These are phyloP conservation scores for Aspergillus sp. DNA, from an alignment of 2,329 filamentous ascomycete genomes.

Conservation along the genomic window DNA sequence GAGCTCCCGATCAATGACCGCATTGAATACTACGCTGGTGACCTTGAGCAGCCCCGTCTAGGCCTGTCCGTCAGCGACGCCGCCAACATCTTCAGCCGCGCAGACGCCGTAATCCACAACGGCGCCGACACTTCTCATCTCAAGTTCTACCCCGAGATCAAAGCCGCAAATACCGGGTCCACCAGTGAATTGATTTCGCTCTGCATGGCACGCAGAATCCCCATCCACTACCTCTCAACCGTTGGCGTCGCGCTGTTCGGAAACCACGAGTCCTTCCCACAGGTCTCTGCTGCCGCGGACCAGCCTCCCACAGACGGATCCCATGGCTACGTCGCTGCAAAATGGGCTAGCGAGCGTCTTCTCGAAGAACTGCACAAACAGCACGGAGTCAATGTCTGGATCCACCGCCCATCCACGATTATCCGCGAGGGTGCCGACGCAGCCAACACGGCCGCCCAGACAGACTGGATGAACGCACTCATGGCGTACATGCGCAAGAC, in stretches of 20 bases:
- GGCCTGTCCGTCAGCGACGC: conserved; percentile 38
- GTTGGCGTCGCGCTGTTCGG: conserved; percentile 30
- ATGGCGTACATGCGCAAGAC: neutral
- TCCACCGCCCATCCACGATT: conserved; percentile 21
- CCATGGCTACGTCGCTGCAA: conserved; percentile 37
- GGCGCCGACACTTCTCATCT: conserved; percentile 42
- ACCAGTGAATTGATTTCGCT: conserved; percentile 24
- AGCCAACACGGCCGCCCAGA: neutral
- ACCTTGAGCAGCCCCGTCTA: conserved; percentile 36
- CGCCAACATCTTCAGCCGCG: conserved; percentile 26
- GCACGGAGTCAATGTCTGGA: conserved; percentile 10
- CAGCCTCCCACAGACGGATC: conserved; percentile 26
- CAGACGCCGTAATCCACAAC: conserved; percentile 55
- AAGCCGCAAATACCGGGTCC: conserved; percentile 24
- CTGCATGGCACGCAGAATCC: conserved; percentile 19
- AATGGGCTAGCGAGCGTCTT: conserved; percentile 42
- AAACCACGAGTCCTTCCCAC: conserved; percentile 13
- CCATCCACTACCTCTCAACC: conserved; percentile 35
- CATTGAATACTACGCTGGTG: conserved; percentile 28
- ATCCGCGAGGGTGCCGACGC: neutral
- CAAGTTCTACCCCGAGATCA: conserved; percentile 29
- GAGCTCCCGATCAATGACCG: neutral
- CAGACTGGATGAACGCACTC: neutral
- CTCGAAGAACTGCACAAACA: conserved; percentile 27
- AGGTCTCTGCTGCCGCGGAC: conserved; percentile 13